Base-by-base conservation (phyloP, 176 grass and related monocot genomes). In the Puccinellia tenuiflora region DNA sequence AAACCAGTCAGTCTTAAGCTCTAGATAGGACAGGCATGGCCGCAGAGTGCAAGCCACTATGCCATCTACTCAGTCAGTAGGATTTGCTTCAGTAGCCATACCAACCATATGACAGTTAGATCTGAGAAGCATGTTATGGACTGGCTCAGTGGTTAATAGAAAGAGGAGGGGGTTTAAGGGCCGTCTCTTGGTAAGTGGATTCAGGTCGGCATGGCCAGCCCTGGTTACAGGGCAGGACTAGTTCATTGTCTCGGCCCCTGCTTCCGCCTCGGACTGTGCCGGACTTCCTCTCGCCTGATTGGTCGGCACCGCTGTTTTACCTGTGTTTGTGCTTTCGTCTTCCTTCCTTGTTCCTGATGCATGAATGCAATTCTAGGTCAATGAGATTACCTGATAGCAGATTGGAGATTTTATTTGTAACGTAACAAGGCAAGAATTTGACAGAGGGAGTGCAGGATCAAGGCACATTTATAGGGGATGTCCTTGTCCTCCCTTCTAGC, bases 271-370 rank as follows among this genome's bases (percentile, higher is more conserved):
- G n/a, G 95, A 90, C 33, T n/a, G 43, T 97, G 10, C 90, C 90
- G 22, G 92, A 97, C 79, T 92, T 86, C 75, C 88, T 97, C 81
- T 92, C 84, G 63, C 89, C 92, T 68, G 80, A 84, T 79, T 97
- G 92, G 92, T 94, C 68, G 16, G 84, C 80, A 77, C 12, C 52
- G 51, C 52, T 22, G 29, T 52, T 60, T 15, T 60, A 67, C 21
- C 77, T 25, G 26, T 20, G 25, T 34, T 57, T 81, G 9, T 18
- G n/a, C 64, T 77, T 69, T 55, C 11, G 38, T 47, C 12, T 76
- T 24, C 64, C 16, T 46, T 63, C 22, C 24, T 83, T 20, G 10
- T 76, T n/a, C 25, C 12, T 20, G 25, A 35, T 62, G 10, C 26
- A 42, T 18, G 25, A 14, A 55, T 33, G 77, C 48, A 52, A 21